Evolutionary conservation across 164 flowering plant species (phyloP).

Genomic region (Dillenia suffruticosa): DNA sequence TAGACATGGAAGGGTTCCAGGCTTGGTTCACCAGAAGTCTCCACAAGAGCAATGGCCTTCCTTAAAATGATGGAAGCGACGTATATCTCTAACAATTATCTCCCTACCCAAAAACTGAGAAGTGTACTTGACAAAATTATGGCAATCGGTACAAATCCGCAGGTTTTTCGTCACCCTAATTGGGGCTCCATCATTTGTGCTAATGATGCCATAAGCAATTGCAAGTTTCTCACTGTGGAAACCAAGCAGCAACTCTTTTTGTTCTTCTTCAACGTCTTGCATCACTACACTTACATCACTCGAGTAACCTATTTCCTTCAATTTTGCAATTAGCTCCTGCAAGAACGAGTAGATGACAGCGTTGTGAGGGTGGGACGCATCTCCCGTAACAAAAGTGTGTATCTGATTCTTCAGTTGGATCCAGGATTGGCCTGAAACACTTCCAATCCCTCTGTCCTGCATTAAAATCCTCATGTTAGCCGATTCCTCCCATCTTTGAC

Average conservation of each 20-base stretch:
- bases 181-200: conserved; percentile 24
- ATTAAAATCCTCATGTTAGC: conserved; percentile 48
- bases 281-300: conserved; percentile 18
- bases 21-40: conserved; percentile 46
- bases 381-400: conserved; percentile 36
- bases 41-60: conserved; percentile 47
- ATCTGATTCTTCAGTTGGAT: conserved; percentile 36
- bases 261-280: conserved; percentile 51
- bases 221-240: conserved; percentile 54
- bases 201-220: conserved; percentile 37
- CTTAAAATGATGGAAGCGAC: conserved; percentile 53
- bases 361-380: conserved; percentile 32
- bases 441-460: conserved; percentile 43
- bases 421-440: conserved; percentile 65
- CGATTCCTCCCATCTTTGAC: conserved; percentile 53
- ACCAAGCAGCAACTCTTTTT: conserved; percentile 34
- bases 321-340: conserved; percentile 29
- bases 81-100: conserved; percentile 43
- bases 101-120: conserved; percentile 40
- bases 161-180: conserved; percentile 48
- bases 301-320: conserved; percentile 44
- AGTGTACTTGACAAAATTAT: conserved; percentile 39
- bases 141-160: conserved; percentile 50
- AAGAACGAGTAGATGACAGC: conserved; percentile 32
- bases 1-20: too few relatives aligned